These are phyloP conservation scores for Calonectria henricotiae DNA, from an alignment of 2,329 filamentous ascomycete genomes.

Conservation along the genomic window DNA sequence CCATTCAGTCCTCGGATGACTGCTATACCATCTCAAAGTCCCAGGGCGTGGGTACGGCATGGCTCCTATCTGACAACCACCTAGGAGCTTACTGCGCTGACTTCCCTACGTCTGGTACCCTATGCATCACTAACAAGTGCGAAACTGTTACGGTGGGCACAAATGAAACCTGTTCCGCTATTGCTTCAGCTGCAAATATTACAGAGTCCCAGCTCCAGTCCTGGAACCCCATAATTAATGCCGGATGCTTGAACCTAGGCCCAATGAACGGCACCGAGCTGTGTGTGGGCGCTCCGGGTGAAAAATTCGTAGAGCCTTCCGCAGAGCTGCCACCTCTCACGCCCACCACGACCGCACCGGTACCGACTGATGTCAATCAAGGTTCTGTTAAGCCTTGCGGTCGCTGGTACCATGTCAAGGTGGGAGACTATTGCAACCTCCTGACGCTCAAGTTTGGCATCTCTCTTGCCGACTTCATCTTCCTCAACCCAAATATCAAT, in stretches of 20 bases:
- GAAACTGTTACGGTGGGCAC: background rate
- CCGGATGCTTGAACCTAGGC: background rate
- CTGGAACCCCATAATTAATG: background rate
- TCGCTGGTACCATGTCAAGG: background rate
- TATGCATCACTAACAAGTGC: background rate
- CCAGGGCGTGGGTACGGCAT: background rate
- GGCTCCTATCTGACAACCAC: background rate
- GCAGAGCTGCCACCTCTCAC: background rate
- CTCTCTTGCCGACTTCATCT: background rate
- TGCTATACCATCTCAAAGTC: background rate
- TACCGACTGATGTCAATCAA: background rate
- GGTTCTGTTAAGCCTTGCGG: background rate
- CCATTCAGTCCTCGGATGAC: background rate
- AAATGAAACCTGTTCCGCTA: background rate
- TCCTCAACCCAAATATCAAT: background rate
- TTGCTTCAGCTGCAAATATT: background rate
- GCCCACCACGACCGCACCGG: background rate
- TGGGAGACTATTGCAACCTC: background rate
- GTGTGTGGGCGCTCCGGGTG: background rate
- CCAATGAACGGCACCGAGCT: background rate
- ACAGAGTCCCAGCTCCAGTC: background rate
- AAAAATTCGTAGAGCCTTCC: background rate
- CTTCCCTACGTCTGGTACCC: background rate
- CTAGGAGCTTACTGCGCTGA: background rate
- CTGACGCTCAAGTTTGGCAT: background rate